A percentile compares a stretch with the other conserved stretches of the same genome.
Evolutionary conservation across 129 eudicot genomes (phyloP).

Genomic region (Calendula officinalis): DNA sequence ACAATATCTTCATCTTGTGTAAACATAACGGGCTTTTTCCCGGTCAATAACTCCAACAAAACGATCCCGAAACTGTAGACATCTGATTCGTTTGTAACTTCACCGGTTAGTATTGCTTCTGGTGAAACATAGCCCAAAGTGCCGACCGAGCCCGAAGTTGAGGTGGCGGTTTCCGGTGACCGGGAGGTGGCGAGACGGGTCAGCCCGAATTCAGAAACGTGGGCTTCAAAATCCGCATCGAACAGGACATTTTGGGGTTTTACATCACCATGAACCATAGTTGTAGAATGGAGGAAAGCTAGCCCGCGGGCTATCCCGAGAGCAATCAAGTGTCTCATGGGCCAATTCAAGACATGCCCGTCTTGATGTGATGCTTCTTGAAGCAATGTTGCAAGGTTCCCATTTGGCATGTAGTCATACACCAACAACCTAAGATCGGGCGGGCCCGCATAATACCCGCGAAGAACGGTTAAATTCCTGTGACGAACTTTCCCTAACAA

Average conservation of each 20-base stretch:
- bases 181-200: slow-evolving; percentile 37
- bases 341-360: slow-evolving; percentile 94
- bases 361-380: slow-evolving; percentile 97
- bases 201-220: slow-evolving; percentile 79
- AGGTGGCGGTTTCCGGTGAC: slow-evolving; percentile 44
- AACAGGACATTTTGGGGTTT: slow-evolving; percentile 82
- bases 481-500: slow-evolving; percentile 71
- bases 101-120: slow-evolving; percentile 53
- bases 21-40: slow-evolving; percentile 88
- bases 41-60: slow-evolving; percentile 73
- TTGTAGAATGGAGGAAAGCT: slow-evolving; percentile 58
- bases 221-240: slow-evolving; percentile 96
- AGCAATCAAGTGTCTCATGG: slow-evolving; percentile 94
- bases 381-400: slow-evolving; percentile 76
- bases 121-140: slow-evolving; percentile 73
- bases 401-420: slow-evolving; percentile 94
- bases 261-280: slow-evolving; percentile 73
- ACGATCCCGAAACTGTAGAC: slow-evolving; percentile 94
- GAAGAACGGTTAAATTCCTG: slow-evolving; percentile 78
- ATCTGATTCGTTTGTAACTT: slow-evolving; percentile 60
- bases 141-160: slow-evolving; percentile 62
- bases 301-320: slow-evolving; percentile 86
- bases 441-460: slow-evolving; percentile 86
- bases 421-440: slow-evolving; percentile 70
- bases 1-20: slow-evolving; percentile 84